Conservation (phyloP, 2,329 filamentous ascomycete genomes). For the Scortechinia acanthostroma region DNA sequence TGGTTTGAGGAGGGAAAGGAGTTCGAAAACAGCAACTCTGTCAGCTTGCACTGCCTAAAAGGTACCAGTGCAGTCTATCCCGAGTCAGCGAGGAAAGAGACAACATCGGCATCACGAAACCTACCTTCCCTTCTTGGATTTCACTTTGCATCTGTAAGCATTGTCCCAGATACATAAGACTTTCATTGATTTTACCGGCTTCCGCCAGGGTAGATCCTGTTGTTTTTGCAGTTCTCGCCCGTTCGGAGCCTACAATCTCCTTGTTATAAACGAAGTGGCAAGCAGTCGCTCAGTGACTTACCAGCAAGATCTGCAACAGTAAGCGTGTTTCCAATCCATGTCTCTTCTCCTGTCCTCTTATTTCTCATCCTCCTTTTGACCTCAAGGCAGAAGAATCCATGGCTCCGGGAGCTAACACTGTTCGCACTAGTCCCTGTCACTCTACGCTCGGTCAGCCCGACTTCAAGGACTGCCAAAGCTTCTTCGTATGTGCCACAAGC, state of each 20-base stretch:
- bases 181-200: constrained; percentile 97
- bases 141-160: constrained; percentile 93
- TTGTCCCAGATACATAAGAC: constrained; percentile 94
- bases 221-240: constrained; percentile 87
- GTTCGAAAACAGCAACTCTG: constrained; percentile 80
- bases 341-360: constrained; percentile 32
- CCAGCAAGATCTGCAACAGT: constrained; percentile 89
- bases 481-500: constrained; percentile 77
- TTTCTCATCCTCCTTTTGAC: constrained; percentile 68
- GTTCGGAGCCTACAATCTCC: constrained; percentile 44
- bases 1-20: constrained; percentile 61
- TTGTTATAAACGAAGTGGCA: too few species aligned
- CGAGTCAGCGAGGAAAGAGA: constrained; percentile 4
- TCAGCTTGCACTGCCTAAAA: constrained; percentile 78
- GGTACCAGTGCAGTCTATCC: constrained; percentile 65
- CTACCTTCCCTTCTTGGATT: constrained; percentile 67
- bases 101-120: constrained; percentile 7
- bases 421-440: constrained; percentile 90
- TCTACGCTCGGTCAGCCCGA: constrained; percentile 76
- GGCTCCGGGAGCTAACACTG: constrained; percentile 82
- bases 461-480: constrained; percentile 82
- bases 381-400: constrained; percentile 93
- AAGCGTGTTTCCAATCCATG: constrained; percentile 72
- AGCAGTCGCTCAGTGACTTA: too few species aligned
- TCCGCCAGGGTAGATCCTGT: constrained; percentile 86